Percentiles rank a stretch among this genome's conserved stretches.
These are phyloP conservation scores for Aphanomyces astaci DNA, from an alignment of 352 stramenopile genomes.

Conservation along the genomic window DNA sequence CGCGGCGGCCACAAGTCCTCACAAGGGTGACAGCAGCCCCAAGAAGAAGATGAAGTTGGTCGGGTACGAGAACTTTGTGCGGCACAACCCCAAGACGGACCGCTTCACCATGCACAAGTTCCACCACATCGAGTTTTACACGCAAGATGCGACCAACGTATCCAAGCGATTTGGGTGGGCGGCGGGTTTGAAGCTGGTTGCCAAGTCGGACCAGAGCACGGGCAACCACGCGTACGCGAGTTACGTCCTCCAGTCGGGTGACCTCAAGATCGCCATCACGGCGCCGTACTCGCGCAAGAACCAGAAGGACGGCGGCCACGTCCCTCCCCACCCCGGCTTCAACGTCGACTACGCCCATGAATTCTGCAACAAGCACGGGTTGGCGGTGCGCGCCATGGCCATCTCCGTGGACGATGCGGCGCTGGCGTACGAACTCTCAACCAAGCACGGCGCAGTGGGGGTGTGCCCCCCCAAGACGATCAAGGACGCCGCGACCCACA, in stretches of 20 bases:
- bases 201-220: conserved; percentile 81
- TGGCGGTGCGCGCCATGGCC: conserved; percentile 69
- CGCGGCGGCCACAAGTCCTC: too few relatives aligned
- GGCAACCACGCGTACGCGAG: conserved; percentile 79
- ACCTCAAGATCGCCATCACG: conserved; percentile 83
- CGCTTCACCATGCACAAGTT: conserved; percentile 72
- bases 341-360: conserved; percentile 42
- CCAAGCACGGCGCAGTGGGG: conserved; percentile 57
- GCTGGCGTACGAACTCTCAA: conserved; percentile 61
- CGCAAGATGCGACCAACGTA: conserved; percentile 64
- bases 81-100: conserved; percentile 67
- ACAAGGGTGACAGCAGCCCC: background rate
- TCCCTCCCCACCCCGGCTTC: conserved; percentile 29
- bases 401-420: conserved; percentile 72
- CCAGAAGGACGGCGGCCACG: conserved; percentile 36
- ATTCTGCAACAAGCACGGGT: conserved; percentile 76
- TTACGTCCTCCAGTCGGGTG: conserved; percentile 76
- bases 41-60: conserved; percentile 58
- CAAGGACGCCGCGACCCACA: conserved; percentile 51
- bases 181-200: conserved; percentile 73
- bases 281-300: conserved; percentile 76
- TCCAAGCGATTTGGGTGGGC: conserved; percentile 75
- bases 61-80: conserved; percentile 66
- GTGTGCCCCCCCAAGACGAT: conserved; percentile 51
- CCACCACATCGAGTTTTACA: conserved; percentile 84